Base-by-base conservation (phyloP, 2,329 filamentous ascomycete genomes). In the Scytalidium sp. region DNA sequence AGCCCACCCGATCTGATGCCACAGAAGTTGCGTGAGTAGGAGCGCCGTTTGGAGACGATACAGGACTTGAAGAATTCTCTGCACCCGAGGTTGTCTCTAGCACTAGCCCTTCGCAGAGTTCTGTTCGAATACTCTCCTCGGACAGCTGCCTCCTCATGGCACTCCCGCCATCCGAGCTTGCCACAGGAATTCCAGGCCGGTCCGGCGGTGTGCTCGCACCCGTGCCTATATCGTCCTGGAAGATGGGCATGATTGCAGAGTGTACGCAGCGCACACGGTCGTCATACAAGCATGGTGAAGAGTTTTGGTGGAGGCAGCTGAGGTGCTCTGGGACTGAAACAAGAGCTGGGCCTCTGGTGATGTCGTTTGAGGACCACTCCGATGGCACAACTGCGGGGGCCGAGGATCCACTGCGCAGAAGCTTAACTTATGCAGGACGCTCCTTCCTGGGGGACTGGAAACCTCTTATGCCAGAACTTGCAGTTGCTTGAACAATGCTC, bases 1-100 rank as follows among this genome's bases (percentile, higher is more conserved):
- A 74, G 67, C 92, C 87, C 50, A 83, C 83, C 56, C 92, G 80
- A 65, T 90, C 84, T 17, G 75, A 76, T 25, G 53, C 60, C 43
- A 48, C 55, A 53, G 54, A 49, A 32, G 43, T 50, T 22, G 55
- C 46, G 43, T 56, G 60, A 19, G 39, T 43, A 39, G 57, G 56
- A 25, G 25, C 43, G 11, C 53, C 46, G 27, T 55, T 45, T 48
- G 57, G 49, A n/a, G n/a, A 50, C 11, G 49, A 21, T 9, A 45
- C 27, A 47, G 52, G 45, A 49, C 13, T 23, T 5, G 15, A 3
- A 15, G 44, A 22, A 21, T 7, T 41, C 19, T 36, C 22, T 36
- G 51, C 46, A 11, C 23, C 17, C 58, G 55, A 8, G 54, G 56
- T 39, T 43, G n/a, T 57, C 42, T 64, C 62, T 19, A 51, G 55